Base-by-base conservation (phyloP, 495 filamentous ascomycete species). In the Massariosphaeria phaeospora region DNA sequence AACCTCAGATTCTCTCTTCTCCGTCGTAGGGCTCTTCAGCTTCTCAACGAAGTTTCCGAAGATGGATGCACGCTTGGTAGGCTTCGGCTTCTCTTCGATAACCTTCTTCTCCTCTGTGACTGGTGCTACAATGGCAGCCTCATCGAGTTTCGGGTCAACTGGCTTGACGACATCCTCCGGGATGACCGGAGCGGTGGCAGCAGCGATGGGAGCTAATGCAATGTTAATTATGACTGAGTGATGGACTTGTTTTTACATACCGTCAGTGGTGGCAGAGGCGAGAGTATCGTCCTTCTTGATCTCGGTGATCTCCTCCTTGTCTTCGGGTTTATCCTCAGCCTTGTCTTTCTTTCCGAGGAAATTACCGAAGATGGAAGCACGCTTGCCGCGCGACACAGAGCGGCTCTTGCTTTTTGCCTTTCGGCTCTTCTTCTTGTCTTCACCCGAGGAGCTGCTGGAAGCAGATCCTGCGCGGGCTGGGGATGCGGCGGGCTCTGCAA, bases 361-460 rank as follows among this genome's bases (percentile, higher is more conserved):
- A 52, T 68, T 72, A 58, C 84, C 86, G 70, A 97, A 94, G 73
- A 95, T 82, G 65, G 87, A 90, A 35, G 73, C 66, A 54, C 89
- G 84, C 84, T 95, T 95, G 69, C 85, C 70, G 35, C 69, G 85
- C 66, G 87, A 94, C 52, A 87, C 86, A 49, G 89, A 94, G 61
- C 87, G 86, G 53, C 71, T 66, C 69, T 72, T 73, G 59, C 59
- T 59, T 47, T 66, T 64, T 30, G 33, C n/a, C 24, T 59, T 62
- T 54, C 70, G 65, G 26, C 55, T 54, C 55, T 66, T 68, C 51
- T 68, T 64, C 31, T 61, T 54, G 9, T 61, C 72, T 63, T 70
- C 66, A 50, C 76, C 72, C 34, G 72, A 69, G 33, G 64, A 68
- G 31, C 57, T 64, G 53, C 52, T 63, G 13, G 57, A 58, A 15